Evolutionary conservation across 805 yeast genomes (phyloP).

Genomic region (Candida khao-thaluensis): DNA sequence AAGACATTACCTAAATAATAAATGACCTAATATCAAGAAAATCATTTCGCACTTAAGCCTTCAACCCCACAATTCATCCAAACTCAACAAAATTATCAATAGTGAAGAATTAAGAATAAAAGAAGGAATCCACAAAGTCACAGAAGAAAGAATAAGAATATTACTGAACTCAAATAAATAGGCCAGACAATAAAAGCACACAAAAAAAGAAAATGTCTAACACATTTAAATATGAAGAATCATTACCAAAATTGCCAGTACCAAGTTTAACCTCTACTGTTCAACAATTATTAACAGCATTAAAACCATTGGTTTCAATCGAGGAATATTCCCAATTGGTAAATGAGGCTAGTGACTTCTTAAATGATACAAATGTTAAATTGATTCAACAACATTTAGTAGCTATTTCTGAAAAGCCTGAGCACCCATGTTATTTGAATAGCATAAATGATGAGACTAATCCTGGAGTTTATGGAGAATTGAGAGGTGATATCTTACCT

Average conservation of each 20-base stretch:
- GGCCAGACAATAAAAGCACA: no score
- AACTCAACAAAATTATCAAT: no score
- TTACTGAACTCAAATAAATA: no score
- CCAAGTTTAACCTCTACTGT: conserved; percentile 55
- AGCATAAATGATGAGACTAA: conserved; percentile 48
- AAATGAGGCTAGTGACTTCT: conserved; percentile 45
- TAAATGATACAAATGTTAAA: conserved; percentile 39
- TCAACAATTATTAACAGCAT: conserved; percentile 50
- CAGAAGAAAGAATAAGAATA: no score
- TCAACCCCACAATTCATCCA: no score
- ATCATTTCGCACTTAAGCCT: not conserved
- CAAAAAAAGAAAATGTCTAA: no score
- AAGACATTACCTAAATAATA: no score
- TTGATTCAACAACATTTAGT: conserved; percentile 55
- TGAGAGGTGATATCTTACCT: conserved; percentile 67
- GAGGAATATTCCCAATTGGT: conserved; percentile 51
- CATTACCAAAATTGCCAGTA: conserved; percentile 59
- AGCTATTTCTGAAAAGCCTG: conserved; percentile 42
- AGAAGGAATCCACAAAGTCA: no score
- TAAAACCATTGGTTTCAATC: conserved; percentile 57
- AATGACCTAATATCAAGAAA: no score
- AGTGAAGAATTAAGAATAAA: no score
- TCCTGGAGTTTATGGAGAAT: conserved; percentile 61
- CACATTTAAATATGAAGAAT: conserved; percentile 42
- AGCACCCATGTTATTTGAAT: conserved; percentile 52